Base-by-base conservation (phyloP, 352 stramenopile species). In the Pythium vanterpoolii region DNA sequence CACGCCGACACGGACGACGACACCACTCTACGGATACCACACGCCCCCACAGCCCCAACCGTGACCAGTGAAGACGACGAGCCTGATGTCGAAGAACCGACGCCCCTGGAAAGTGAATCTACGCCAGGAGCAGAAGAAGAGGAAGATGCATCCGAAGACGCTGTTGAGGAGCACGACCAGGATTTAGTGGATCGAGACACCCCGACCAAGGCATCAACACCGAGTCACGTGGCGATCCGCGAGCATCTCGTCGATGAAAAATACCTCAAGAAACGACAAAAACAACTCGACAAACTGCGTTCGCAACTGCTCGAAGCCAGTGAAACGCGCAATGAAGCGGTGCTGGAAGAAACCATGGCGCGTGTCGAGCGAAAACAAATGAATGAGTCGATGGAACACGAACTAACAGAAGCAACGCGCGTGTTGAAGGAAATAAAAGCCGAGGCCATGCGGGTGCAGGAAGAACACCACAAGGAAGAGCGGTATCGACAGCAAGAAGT, bases 281-380 rank as follows among this genome's bases (percentile, higher is more conserved):
- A 83, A 14, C 84, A 93, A 48, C 57, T 91, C 5, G 80, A 88
- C 23, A 90, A 89, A 40, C 54, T 93, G 26, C 79, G 83, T 26
- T 51, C 55, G 10, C 59, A 84, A 47, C 68, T 86, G 27, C 62
- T 68, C 5, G 62, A 83, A 19, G 74, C 80, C 10, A 76, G 65
- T 28, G 61, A 62, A 7, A 36, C 54, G 4, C 64, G 76, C n/a
- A 68, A 91, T 56, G 71, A 69, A 26, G 58, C 30, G 19, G 68
- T 68, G 8, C 86, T 93, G 26, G 60, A 79, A 14, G 77, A 90
- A 28, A 82, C 78, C 0, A 62, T 93, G 39, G 84, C 78, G 19
- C 77, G 84, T 5, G 72, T 77, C 0, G 77, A 90, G 56, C 78
- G 84, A 7, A 91, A 91, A 56, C 77, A 89, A 51, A 93, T 93